Evolutionary conservation across 306 rosid species (phyloP), one percentile per base, ranked within the genome.

Genomic region (Lagenaria siceraria): DNA sequence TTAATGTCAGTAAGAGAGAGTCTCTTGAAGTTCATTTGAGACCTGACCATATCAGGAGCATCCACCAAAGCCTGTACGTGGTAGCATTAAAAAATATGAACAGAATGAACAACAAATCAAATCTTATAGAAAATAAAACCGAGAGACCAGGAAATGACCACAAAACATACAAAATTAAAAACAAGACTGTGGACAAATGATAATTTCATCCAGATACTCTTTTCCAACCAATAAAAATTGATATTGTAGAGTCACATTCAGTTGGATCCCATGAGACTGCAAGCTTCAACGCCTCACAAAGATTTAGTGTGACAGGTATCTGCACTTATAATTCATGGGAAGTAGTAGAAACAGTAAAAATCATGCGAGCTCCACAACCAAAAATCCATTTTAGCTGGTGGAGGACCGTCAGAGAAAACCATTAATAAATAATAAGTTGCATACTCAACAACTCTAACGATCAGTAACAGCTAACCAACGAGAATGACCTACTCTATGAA

Each of bases 21-120:
- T 80, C 91, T 83, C 86, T 85, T 85, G 71, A 87, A 82, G 60
- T 87, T 87, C 86, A 85, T 71, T 77, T 83, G 81, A n/a, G 87
- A 78, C 43, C 86, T 87, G 72, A 84, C 86, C 85, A 84, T 84
- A 63, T 87, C 83, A 80, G 90, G 88, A 69, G 81, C 79, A 78
- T 87, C 90, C 22, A 87, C 87, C 65, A 87, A 81, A 54, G 86
- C 90, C 90, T 82, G 76, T 35, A 56, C 59, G 54, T 55, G 8
- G 71, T 40, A 14, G 19, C 1, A 63, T n/a, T 25, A 10, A 38
- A 9, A 25, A 25, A 29, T 2, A 17, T 54, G 10, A 2, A 66
- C 14, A 54, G 29, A 78, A n/a, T n/a, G 13, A 64, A n/a, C 7
- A 35, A 36, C 8, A 9, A 64, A 64, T 36, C 25, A 64, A 36